Evolutionary conservation across 169 alveolate species (phyloP).

Genomic region (Theileria parva): DNA sequence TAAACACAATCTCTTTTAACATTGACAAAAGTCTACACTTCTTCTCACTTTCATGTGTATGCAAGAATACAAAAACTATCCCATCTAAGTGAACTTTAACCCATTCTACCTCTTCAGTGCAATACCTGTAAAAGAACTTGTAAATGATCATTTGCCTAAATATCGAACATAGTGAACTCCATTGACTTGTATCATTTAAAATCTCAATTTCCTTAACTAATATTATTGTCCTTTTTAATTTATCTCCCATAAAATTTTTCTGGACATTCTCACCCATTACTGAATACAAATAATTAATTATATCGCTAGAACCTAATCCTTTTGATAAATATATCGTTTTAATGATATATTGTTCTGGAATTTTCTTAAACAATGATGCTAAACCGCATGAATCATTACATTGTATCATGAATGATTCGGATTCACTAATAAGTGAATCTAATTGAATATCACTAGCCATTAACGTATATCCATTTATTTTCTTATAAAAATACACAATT

Average conservation of each 20-base stretch:
- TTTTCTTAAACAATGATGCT: background rate
- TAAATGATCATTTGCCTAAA: background rate
- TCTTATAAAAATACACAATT: conserved; percentile 95
- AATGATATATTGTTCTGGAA: too few species aligned
- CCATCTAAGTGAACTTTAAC: background rate
- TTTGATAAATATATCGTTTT: background rate
- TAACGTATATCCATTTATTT: too few species aligned
- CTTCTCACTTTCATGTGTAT: background rate
- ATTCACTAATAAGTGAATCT: background rate
- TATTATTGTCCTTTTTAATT: background rate
- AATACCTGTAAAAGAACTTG: background rate
- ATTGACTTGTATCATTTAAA: background rate
- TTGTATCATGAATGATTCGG: background rate
- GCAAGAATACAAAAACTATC: background rate
- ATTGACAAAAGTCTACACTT: background rate
- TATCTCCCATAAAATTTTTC: background rate
- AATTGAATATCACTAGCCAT: background rate
- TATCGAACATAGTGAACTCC: background rate
- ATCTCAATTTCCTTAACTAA: conserved; percentile 6
- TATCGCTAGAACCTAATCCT: background rate
- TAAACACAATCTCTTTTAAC: background rate
- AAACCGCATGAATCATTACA: background rate
- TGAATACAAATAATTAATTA: background rate
- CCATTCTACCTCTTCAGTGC: background rate
- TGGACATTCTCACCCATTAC: background rate